Base-by-base conservation (phyloP, 805 yeast species). In the Teunomyces panamensis region DNA sequence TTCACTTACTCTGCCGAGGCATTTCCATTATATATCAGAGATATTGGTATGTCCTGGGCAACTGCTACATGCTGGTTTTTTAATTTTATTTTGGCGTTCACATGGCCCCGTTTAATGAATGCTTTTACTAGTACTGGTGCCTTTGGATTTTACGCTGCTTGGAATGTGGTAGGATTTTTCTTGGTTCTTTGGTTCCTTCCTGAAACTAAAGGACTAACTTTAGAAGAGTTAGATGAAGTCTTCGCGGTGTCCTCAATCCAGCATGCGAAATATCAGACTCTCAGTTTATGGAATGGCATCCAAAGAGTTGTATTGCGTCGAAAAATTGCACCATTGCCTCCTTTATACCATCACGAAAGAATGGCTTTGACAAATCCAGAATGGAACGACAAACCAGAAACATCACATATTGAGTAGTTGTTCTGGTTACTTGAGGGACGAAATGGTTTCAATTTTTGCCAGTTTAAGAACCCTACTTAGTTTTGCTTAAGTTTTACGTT, bases 1-100 rank as follows among this genome's bases (percentile, higher is more conserved):
- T 89, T 89, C 70, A 85, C 94, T 2, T 87, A 89, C 61, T 84
- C 90, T 20, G 95, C 96, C 8, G 96, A 89, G 65, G 87, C 85
- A 57, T 80, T 71, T 85, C 89, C 92, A 50, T 73, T 87, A 58
- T 85, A 85, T 59, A 80, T 87, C 51, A 80, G 95, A 68, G 90
- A 88, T 55, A 68, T 87, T 45, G 91, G 92, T 46, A 85, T 89
- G 83, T 83, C 90, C 2, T 73, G 83, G 53, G 92, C 91, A 27
- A 83, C 91, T 28, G 84, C 87, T 16, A 80, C 85, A 14, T 74
- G 85, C 62, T 84, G 88, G 88, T 83, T 84, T 66, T 84, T 84
- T 74, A 84, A 84, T 63, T 83, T 83, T 56, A 68, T 84, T 45
- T 69, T 83, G 51, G 82, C 94, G 16, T 75, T 88, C 52, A 83